Percentiles rank a stretch among this genome's conserved stretches.
These are phyloP conservation scores for Bromus sterilis DNA, from an alignment of 176 grass and related monocot genomes.

Conservation along the genomic window DNA sequence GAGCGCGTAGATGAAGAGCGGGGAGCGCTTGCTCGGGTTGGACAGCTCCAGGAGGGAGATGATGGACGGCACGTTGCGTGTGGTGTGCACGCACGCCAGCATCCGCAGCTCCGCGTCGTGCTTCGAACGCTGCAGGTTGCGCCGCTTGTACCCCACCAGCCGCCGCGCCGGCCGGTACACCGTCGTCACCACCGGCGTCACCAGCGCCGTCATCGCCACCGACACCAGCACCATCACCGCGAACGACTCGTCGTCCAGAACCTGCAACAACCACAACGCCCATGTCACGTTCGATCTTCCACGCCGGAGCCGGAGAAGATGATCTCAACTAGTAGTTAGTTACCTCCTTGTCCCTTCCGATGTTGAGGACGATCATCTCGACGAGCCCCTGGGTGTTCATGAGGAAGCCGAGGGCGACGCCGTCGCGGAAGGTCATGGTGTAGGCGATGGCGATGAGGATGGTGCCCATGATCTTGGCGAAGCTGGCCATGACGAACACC, in stretches of 20 bases:
- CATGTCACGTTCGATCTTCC: neutral
- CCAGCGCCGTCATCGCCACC: constrained; percentile 41
- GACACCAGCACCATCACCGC: constrained; percentile 50
- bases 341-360: constrained; percentile 56
- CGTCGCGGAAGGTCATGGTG: constrained; percentile 48
- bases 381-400: constrained; percentile 58
- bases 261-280: neutral
- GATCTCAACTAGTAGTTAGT: no score
- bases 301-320: no score
- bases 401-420: constrained; percentile 49
- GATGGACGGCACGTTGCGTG: constrained; percentile 63
- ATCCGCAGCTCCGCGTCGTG: constrained; percentile 63
- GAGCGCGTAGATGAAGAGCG: constrained; percentile 62
- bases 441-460: constrained; percentile 39
- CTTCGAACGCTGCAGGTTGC: constrained; percentile 52
- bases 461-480: constrained; percentile 52
- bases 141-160: constrained; percentile 51
- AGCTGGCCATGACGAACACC: constrained; percentile 46
- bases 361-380: constrained; percentile 64
- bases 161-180: constrained; percentile 34
- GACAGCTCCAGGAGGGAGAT: constrained; percentile 57
- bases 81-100: constrained; percentile 59
- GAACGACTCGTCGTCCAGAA: constrained; percentile 51
- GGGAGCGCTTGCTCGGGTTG: constrained; percentile 59
- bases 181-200: constrained; percentile 43